Evolutionary conservation across 805 yeast species (phyloP).

Genomic region (Lipomyces spencermartinsiae): DNA sequence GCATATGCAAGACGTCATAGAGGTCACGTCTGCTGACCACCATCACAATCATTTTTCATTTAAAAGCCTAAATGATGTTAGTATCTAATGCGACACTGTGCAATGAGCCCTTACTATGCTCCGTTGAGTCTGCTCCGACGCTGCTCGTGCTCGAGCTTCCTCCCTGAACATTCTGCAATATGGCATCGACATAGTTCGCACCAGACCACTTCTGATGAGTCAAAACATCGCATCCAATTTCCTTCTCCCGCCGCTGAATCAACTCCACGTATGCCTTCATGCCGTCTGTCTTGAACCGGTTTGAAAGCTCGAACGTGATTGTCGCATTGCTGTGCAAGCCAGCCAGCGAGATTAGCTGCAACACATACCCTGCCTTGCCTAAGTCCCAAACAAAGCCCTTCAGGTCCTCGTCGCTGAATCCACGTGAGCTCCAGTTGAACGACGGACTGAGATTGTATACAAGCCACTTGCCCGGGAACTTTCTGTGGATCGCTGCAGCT

Average conservation of each 20-base stretch:
- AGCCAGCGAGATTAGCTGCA: constrained; percentile 66
- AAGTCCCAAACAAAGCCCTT: constrained; percentile 59
- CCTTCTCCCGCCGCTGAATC: constrained; percentile 57
- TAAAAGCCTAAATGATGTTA: background rate
- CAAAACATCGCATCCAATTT: constrained; percentile 56
- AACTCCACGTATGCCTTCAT: constrained; percentile 64
- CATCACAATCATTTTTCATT: background rate
- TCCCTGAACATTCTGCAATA: constrained; percentile 53
- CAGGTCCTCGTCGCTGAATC: constrained; percentile 56
- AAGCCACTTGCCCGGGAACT: constrained; percentile 59
- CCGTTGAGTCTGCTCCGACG: constrained; percentile 35
- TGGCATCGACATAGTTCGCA: constrained; percentile 58
- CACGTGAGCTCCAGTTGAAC: constrained; percentile 66
- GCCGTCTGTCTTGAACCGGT: constrained; percentile 57
- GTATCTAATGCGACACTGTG: background rate
- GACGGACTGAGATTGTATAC: constrained; percentile 68
- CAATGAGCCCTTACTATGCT: constrained; percentile 20
- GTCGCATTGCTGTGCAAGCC: constrained; percentile 63
- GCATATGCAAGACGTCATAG: background rate
- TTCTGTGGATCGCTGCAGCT: constrained; percentile 54
- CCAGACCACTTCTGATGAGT: constrained; percentile 72
- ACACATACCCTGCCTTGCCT: constrained; percentile 62
- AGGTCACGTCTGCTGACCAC: background rate
- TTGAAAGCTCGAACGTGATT: constrained; percentile 57
- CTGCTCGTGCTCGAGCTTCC: constrained; percentile 43